Evolutionary conservation across 768 basidiomycete genomes (phyloP).

Genomic region (Albatrellus ellisii): DNA sequence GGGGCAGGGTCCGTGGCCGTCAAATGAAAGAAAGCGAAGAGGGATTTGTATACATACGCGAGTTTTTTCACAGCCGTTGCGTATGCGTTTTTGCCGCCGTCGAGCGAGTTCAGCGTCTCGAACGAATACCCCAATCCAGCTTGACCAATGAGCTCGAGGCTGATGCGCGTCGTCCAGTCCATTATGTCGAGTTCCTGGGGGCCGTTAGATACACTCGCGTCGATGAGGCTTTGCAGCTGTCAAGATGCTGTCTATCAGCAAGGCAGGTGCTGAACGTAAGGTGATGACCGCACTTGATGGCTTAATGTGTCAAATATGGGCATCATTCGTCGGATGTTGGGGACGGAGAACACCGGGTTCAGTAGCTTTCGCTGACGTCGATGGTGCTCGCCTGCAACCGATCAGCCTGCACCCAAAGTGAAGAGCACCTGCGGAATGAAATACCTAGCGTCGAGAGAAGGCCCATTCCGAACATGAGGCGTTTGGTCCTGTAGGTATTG

Average conservation of each 20-base stretch:
- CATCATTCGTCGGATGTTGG: conserved; percentile 1
- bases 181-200: background rate
- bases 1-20: too few species aligned
- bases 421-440: background rate
- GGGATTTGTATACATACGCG: too few species aligned
- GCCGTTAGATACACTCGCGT: background rate
- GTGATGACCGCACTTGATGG: background rate
- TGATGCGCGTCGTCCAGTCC: background rate
- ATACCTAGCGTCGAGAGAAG: background rate
- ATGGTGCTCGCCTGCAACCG: background rate
- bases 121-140: conserved; percentile 4
- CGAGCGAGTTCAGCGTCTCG: background rate
- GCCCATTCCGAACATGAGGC: background rate
- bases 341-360: conserved; percentile 1
- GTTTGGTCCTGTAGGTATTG: background rate
- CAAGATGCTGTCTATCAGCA: background rate
- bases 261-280: too few species aligned
- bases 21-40: too few species aligned
- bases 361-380: background rate
- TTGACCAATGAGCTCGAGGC: conserved; percentile 4
- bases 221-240: background rate
- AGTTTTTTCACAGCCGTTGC: conserved; percentile 4
- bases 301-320: conserved; percentile 2
- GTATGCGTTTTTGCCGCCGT: conserved; percentile 20
- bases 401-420: background rate